Percentiles rank a stretch among this genome's conserved stretches.
Evolutionary conservation across 805 yeast genomes (phyloP).

Genomic region (Starmerella asiatica): DNA sequence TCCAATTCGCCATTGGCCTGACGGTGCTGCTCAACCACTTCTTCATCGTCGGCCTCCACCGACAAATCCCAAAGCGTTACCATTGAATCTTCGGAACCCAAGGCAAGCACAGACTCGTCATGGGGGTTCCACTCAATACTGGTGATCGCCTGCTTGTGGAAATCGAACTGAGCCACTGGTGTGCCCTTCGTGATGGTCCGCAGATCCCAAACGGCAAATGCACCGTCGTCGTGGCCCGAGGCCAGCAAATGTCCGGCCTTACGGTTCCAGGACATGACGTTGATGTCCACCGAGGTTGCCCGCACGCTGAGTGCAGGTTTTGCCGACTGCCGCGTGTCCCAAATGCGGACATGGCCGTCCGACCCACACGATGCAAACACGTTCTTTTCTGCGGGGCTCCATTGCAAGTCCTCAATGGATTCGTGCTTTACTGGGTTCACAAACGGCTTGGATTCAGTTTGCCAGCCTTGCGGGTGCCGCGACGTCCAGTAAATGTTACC

Average conservation of each 20-base stretch:
- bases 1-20: slow-evolving; percentile 61
- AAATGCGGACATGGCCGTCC: slow-evolving; percentile 82
- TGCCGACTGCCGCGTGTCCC: slow-evolving; percentile 92
- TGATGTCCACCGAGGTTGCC: slow-evolving; percentile 75
- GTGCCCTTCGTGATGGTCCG: slow-evolving; percentile 57
- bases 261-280: slow-evolving; percentile 90
- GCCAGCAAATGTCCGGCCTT: slow-evolving; percentile 79
- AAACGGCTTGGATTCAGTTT: slow-evolving; percentile 73
- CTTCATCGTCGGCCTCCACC: slow-evolving; percentile 98
- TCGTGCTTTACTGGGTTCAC: slow-evolving; percentile 37
- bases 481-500: slow-evolving; percentile 73
- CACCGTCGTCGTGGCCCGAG: slow-evolving; percentile 93
- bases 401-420: slow-evolving; percentile 85
- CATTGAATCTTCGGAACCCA: slow-evolving; percentile 90
- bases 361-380: slow-evolving; percentile 92
- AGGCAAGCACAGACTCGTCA: slow-evolving; percentile 92
- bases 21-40: slow-evolving; percentile 69
- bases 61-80: slow-evolving; percentile 97
- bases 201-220: slow-evolving; percentile 97
- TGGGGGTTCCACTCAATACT: slow-evolving; percentile 88
- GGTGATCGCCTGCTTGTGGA: slow-evolving; percentile 88
- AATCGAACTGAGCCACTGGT: slow-evolving; percentile 89
- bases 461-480: slow-evolving; percentile 65
- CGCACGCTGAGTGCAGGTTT: slow-evolving; percentile 74
- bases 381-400: slow-evolving; percentile 84